Evolutionary conservation across 2,329 filamentous ascomycete species (phyloP).

Genomic region (Cladophialophora chaetospira): DNA sequence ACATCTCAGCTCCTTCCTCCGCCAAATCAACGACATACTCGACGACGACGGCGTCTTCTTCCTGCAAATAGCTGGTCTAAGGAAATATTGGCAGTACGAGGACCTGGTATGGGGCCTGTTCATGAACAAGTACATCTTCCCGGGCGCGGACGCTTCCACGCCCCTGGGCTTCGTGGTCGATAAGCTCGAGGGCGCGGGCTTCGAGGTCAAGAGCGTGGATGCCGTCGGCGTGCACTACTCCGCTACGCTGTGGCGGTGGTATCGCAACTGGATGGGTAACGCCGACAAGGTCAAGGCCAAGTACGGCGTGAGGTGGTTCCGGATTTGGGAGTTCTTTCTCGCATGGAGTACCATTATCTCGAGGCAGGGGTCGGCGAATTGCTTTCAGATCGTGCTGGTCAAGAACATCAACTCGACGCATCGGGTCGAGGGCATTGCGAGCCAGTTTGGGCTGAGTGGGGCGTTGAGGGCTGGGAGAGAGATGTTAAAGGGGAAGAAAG

Average conservation of each 20-base stretch:
- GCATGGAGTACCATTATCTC: constrained; percentile 82
- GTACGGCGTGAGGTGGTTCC: constrained; percentile 94
- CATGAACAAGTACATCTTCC: constrained; percentile 99
- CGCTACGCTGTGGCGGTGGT: constrained; percentile 96
- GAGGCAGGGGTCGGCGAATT: constrained; percentile 79
- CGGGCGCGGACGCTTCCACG: constrained; percentile 91
- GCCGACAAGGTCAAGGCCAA: constrained; percentile 88
- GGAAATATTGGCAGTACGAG: constrained; percentile 96
- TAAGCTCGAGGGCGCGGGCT: constrained; percentile 80
- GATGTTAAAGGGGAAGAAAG: background rate
- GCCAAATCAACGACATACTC: constrained; percentile 90
- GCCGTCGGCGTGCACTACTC: constrained; percentile 97
- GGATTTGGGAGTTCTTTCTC: constrained; percentile 92
- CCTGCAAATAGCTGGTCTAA: constrained; percentile 90
- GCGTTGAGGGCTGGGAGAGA: constrained; percentile 59
- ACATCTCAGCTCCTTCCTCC: constrained; percentile 77
- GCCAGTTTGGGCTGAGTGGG: constrained; percentile 69
- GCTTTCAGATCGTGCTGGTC: constrained; percentile 82
- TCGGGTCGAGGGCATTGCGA: constrained; percentile 71
- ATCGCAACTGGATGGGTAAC: constrained; percentile 97
- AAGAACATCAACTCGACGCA: constrained; percentile 91
- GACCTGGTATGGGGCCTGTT: constrained; percentile 97
- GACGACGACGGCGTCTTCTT: constrained; percentile 96
- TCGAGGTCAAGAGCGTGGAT: constrained; percentile 88
- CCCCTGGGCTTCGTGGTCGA: constrained; percentile 86